Evolutionary conservation across 2,329 filamentous ascomycete species (phyloP), one percentile per base, ranked within the genome.

Genomic region (Trichoderma atrobrunneum): DNA sequence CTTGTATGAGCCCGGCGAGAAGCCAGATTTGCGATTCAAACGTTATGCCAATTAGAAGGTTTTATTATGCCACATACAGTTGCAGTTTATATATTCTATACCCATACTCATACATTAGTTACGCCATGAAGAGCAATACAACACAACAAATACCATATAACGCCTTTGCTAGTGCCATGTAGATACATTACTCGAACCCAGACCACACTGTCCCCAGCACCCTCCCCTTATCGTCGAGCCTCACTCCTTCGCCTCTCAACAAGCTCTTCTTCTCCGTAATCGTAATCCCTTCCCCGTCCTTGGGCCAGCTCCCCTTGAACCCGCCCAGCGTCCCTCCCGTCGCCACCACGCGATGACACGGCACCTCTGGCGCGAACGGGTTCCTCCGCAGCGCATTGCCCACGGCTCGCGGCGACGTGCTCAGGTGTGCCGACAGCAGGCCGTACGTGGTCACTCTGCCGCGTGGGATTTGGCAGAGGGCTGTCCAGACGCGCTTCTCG

Each of bases 371-470:
- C 16, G 94, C 93, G 77, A 95, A 97, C 0, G 93, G 93, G 79
- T 97, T 97, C 11, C 87, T 84, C 21, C 92, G 87, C 78, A 97
- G 85, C 2, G 93, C 93, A 72, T 92, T 93, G 18, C 93, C 93
- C 6, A 96, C 89, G 0, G 93, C 93, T 56, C 93, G 86, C 2
- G 93, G 91, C 4, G 91, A 93, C 26, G 92, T 93, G 12, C 84
- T 80, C 18, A 95, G 86, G 72, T 91, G 87, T 10, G 85, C 85
- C 0, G 94, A 89, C 68, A 97, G 84, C 1, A 91, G 85, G 3
- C 88, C 91, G 82, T 97, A 97, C 0, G 93, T 95, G 0, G 92
- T 93, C 78, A 94, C 91, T 69, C 85, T 85, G 36, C 94, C 94
- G 18, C 83, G 81, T 1, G 94, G 94, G 73, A 97, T 93, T 78